Base-by-base conservation (phyloP, 2,329 filamentous ascomycete genomes). In the Rasamsonia emersonii region DNA sequence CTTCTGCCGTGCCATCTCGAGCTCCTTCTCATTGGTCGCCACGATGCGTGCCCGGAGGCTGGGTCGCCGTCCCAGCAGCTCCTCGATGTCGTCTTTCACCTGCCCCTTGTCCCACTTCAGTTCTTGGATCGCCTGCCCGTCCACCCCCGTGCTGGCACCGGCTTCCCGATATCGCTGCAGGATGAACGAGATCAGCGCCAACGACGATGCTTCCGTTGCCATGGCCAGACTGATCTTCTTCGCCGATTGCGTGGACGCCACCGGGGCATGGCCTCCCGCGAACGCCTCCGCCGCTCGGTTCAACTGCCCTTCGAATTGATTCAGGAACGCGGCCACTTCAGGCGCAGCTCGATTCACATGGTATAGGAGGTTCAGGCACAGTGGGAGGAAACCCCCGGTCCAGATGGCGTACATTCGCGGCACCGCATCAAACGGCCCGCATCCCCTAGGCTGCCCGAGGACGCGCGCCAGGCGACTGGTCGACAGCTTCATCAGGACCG, bases 381-480 rank as follows among this genome's bases (percentile, higher is more conserved):
- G 65, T 0, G 91, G 91, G 3, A 98, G 68, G 36, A 96, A 73
- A 2, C 86, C 91, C 44, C 84, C 82, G 13, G 78, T 77, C 91
- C 91, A 98, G 49, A 96, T 88, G 32, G 74, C 73, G 62, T 93
- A 93, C 50, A 93, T 77, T 16, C 89, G 77, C 3, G 75, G 68
- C 9, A 74, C 75, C 4, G 83, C 73, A 26, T 91, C 82, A 41
- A 93, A 86, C 0, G 88, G 86, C 3, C 82, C 82, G 36, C 86
- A 79, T 28, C 73, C 72, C 32, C 79, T 77, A 7, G 63, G 54
- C 26, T 71, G 68, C 16, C 83, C 78, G 56, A 93, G 80, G 54
- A 82, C 80, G 35, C 78, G 77, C 6, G 82, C 81, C 13, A 96
- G 65, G 39, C 81, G 88, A 30, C 86, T 84, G 1, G 81, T 81